phyloP scores from a whole-genome alignment of 371 early-diverging fungal species.

The Syncephalastrum sp. region DNA sequence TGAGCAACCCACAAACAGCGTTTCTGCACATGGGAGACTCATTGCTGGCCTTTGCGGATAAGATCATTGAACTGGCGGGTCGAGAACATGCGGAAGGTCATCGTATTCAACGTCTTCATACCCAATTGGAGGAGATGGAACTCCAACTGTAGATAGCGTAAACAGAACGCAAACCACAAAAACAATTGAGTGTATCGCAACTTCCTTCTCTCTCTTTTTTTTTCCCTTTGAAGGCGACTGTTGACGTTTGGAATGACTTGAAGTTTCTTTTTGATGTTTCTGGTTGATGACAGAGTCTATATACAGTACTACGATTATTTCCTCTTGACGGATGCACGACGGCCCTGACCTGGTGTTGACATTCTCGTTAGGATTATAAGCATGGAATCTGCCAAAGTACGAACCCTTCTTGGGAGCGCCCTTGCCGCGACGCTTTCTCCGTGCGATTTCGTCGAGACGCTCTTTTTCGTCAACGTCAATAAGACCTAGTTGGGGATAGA shows the following conservation, averaged over 20 bases:
- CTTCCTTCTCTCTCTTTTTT: no score
- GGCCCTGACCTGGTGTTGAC: constrained; percentile 52
- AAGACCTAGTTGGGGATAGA: constrained; percentile 60
- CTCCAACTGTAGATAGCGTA: no score
- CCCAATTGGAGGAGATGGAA: no score
- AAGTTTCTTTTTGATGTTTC: neutral
- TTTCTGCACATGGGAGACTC: constrained; percentile 40
- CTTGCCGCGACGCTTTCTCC: constrained; percentile 76
- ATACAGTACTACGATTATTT: constrained; percentile 31
- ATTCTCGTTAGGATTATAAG: neutral
- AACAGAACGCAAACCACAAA: constrained; percentile 16
- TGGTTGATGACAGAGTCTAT: neutral
- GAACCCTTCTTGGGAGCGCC: constrained; percentile 83
- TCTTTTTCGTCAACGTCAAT: constrained; percentile 65
- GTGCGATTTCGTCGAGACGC: constrained; percentile 68
- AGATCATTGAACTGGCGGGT: constrained; percentile 37
- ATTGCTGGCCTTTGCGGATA: constrained; percentile 34
- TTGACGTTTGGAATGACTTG: neutral
- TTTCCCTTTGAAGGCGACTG: no score
- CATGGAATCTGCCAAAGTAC: neutral
- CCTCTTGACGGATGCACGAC: constrained; percentile 63
- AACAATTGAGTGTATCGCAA: neutral
- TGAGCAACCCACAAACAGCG: constrained; percentile 29
- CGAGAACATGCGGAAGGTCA: constrained; percentile 26
- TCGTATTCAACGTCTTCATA: constrained; percentile 20